Evolutionary conservation across 805 yeast genomes (phyloP).

Genomic region (Candida odintsovae): DNA sequence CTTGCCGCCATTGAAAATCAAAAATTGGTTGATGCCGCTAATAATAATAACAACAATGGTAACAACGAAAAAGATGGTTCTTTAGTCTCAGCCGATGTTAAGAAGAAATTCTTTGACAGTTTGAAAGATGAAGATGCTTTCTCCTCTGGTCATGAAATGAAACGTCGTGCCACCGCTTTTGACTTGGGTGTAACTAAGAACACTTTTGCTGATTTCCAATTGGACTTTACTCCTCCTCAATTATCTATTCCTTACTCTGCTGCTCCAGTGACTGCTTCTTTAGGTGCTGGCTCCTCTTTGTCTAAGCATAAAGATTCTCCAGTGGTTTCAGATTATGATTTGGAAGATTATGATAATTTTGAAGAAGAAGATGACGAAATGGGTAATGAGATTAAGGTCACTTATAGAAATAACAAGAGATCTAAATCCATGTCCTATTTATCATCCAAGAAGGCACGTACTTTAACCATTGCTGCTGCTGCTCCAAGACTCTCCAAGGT

Average conservation of each 20-base stretch:
- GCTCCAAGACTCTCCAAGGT: slow-evolving; percentile 74
- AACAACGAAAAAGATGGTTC: slow-evolving; percentile 1
- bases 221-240: slow-evolving; percentile 35
- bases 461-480: slow-evolving; percentile 69
- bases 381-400: slow-evolving; percentile 34
- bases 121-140: slow-evolving; percentile 13
- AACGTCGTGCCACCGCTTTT: slow-evolving; percentile 48
- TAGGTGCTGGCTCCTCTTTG: slow-evolving; percentile 27
- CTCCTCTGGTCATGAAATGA: slow-evolving; percentile 19
- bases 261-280: slow-evolving; percentile 74
- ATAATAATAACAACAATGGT: background rate
- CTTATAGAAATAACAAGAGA: slow-evolving; percentile 44
- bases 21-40: slow-evolving; percentile 24
- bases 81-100: slow-evolving; percentile 20
- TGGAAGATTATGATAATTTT: slow-evolving; percentile 38
- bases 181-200: slow-evolving; percentile 42
- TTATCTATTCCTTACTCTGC: slow-evolving; percentile 60
- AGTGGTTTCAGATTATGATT: slow-evolving; percentile 36
- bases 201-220: slow-evolving; percentile 29
- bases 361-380: slow-evolving; percentile 33
- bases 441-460: slow-evolving; percentile 42
- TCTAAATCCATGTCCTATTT: slow-evolving; percentile 60
- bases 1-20: slow-evolving; percentile 55
- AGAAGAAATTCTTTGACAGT: slow-evolving; percentile 19
- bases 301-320: slow-evolving; percentile 5